Evolutionary conservation across 2,329 filamentous ascomycete species (phyloP).

Genomic region (Berkeleyomyces basicola): DNA sequence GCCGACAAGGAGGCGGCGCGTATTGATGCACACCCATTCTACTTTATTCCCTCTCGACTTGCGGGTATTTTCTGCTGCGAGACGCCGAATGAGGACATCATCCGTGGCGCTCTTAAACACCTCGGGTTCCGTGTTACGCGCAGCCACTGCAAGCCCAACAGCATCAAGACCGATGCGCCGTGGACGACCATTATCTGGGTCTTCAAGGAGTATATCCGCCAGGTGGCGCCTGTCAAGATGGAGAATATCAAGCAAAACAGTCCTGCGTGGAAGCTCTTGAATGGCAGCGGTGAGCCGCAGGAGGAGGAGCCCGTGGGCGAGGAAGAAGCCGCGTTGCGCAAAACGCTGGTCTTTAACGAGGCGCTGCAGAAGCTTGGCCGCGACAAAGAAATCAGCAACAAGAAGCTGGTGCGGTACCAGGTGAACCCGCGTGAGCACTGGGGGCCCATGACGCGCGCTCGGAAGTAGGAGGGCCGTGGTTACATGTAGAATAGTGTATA

Average conservation of each 20-base stretch:
- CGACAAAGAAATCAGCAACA: conserved; percentile 37
- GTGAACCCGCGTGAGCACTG: conserved; percentile 81
- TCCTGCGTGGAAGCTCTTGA: conserved; percentile 54
- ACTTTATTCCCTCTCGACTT: conserved; percentile 59
- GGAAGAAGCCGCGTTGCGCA: conserved; percentile 29
- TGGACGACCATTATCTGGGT: conserved; percentile 85
- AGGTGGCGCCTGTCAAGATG: conserved; percentile 62
- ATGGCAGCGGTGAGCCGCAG: conserved; percentile 15
- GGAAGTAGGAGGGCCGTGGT: conserved; percentile 23
- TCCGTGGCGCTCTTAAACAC: conserved; percentile 66
- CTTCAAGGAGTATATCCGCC: conserved; percentile 79
- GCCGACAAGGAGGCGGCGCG: conserved; percentile 38
- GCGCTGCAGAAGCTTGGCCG: conserved; percentile 56
- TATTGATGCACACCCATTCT: conserved; percentile 68
- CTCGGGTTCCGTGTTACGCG: conserved; percentile 71
- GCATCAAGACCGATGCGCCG: conserved; percentile 84
- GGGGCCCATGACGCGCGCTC: conserved; percentile 59
- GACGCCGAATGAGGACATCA: conserved; percentile 60
- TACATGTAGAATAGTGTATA: neutral
- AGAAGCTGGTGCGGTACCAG: conserved; percentile 72
- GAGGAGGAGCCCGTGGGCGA: conserved; percentile 15
- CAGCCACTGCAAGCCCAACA: conserved; percentile 78
- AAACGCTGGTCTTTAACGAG: conserved; percentile 60
- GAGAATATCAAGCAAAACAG: conserved; percentile 52
- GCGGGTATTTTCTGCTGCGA: conserved; percentile 62